These are phyloP conservation scores for Macadamia tetraphylla DNA, from an alignment of 164 flowering plant genomes.

Conservation along the genomic window DNA sequence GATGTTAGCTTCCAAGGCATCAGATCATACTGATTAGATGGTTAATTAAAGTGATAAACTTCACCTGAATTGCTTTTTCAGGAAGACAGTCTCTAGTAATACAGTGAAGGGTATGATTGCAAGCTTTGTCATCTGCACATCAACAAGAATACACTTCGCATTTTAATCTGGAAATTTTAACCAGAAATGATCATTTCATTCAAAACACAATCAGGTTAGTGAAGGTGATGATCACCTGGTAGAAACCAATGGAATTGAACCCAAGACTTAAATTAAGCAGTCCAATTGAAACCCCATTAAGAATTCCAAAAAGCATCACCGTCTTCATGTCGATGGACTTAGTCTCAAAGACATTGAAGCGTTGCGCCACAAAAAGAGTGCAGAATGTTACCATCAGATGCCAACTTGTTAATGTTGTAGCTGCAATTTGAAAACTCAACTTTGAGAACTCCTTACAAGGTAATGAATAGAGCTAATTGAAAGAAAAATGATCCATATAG, in stretches of 20 bases:
- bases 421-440: slow-evolving; percentile 26
- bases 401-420: slow-evolving; percentile 98
- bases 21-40: no score
- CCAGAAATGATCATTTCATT: no score
- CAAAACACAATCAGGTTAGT: no score
- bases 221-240: slow-evolving; percentile 46
- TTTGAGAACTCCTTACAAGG: no score
- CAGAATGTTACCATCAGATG: slow-evolving; percentile 95
- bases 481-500: no score
- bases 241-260: slow-evolving; percentile 94
- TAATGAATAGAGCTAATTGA: no score
- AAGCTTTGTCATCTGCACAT: slow-evolving; percentile 92
- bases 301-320: slow-evolving; percentile 76
- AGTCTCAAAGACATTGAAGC: slow-evolving; percentile 69
- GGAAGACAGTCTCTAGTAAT: slow-evolving; percentile 73
- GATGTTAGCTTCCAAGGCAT: neutral
- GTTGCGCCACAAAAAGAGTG: slow-evolving; percentile 82
- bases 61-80: slow-evolving; percentile 92
- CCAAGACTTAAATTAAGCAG: slow-evolving; percentile 93
- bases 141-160: neutral
- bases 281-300: slow-evolving; percentile 91
- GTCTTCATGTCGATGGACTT: slow-evolving; percentile 81
- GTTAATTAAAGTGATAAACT: neutral
- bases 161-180: no score
- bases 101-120: slow-evolving; percentile 99